Base-by-base conservation (phyloP, 208 protist genomes). In the Porcisia deanei region DNA sequence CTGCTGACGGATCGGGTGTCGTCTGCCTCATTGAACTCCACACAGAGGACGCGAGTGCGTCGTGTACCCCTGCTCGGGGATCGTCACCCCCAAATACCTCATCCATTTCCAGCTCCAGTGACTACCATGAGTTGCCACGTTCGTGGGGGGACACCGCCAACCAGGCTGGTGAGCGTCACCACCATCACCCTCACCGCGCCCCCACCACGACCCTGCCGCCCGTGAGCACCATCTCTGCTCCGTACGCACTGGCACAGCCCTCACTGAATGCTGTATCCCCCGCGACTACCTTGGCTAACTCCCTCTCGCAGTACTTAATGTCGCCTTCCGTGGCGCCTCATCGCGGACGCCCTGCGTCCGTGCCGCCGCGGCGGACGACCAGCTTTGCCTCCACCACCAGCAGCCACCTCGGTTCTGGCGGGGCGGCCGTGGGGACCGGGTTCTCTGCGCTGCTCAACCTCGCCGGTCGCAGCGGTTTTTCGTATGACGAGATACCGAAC, bases 341-440 rank as follows among this genome's bases (percentile, higher is more conserved):
- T 7, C 20, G 37, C 68, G 45, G n/a, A 5, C 68, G 37, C 52
- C 52, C 22, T 25, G 22, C 45, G 14, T 57, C 71, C 12, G 22
- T 75, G 39, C 30, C 71, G 43, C 58, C 25, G 57, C 58, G 71
- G 57, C 58, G 45, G 41, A 54, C 45, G 41, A 54, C 73, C 34
- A 82, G 78, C 53, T 74, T 82, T 14, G 60, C 53, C 41, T 82
- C 78, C 12, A 77, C 45, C 58, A 34, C 72, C 43, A 82, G 77
- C 53, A 75, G 66, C 25, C 73, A 75, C 39, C 67, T 75, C 54
- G 68, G 59, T 39, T 55, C 18, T 41, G 70, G 54, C 55, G 64
- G 66, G 6, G 65, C 74, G 22, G 16, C 14, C 25, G 25, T 4
- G 9, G 73, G 39, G 52, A 52, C 59, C 30, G 63, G 49, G 12